These are phyloP conservation scores for Trichoderma citrinoviride DNA, from an alignment of 2,329 filamentous ascomycete genomes.

Conservation along the genomic window DNA sequence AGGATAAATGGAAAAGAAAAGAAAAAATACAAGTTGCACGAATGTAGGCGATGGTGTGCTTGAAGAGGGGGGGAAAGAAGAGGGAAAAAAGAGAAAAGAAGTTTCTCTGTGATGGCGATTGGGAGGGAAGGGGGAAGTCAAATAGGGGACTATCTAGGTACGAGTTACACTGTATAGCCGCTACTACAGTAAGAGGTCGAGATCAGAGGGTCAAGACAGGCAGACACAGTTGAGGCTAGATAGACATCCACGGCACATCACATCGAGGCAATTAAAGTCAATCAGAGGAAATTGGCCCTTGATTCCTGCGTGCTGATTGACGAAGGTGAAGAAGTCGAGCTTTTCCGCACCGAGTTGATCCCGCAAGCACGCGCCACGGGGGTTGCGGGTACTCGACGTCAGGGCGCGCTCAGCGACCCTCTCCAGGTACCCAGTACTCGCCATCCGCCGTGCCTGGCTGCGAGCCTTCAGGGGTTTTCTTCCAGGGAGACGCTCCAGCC, in stretches of 20 bases:
- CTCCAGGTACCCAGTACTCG: background rate
- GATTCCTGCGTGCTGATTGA: constrained; percentile 11
- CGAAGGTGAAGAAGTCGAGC: too few relatives aligned
- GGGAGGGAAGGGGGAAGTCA: constrained; percentile 25
- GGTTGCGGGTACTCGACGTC: background rate
- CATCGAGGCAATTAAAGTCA: constrained; percentile 35
- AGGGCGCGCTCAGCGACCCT: background rate
- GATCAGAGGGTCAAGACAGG: too few relatives aligned
- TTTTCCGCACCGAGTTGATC: background rate
- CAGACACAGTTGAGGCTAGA: too few relatives aligned
- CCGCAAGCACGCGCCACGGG: background rate
- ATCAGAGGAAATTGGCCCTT: constrained; percentile 30
- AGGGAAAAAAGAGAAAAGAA: constrained; percentile 19
- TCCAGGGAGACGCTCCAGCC: background rate
- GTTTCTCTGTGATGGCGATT: background rate
- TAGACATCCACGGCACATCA: constrained; percentile 18
- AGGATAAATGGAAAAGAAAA: background rate
- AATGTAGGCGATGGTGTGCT: background rate
- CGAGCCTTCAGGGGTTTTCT: background rate
- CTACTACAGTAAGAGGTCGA: too few relatives aligned
- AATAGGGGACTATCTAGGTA: constrained; percentile 14
- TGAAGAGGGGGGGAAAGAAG: background rate
- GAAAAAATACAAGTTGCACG: constrained; percentile 2
- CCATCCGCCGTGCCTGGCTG: background rate
- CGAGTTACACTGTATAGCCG: too few relatives aligned